A percentile compares a stretch with the other conserved stretches of the same genome.
Conservation (phyloP, 2,329 filamentous ascomycete species). For the Apiospora pterosperma region DNA sequence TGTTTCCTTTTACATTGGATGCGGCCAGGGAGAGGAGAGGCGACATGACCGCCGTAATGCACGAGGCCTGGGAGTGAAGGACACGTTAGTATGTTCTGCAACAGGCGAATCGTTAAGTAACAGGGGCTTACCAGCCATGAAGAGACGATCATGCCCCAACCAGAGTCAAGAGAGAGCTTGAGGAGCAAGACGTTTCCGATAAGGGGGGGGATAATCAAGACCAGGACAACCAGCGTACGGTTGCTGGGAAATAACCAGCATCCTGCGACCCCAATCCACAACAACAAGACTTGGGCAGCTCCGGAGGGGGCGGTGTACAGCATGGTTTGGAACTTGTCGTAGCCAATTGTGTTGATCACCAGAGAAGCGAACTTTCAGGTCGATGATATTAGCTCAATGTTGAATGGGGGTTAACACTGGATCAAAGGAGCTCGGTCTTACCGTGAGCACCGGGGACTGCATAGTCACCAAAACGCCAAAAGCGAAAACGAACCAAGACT, state of each 20-base stretch:
- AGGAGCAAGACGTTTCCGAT: slow-evolving; percentile 41
- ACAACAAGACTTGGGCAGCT: slow-evolving; percentile 40
- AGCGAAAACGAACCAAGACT: slow-evolving; percentile 40
- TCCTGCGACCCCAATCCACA: slow-evolving; percentile 42
- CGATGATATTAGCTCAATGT: background rate
- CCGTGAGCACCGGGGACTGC: slow-evolving; percentile 41
- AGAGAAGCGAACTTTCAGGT: slow-evolving; percentile 42
- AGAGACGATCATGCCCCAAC: slow-evolving; percentile 45
- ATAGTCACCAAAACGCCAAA: slow-evolving; percentile 45
- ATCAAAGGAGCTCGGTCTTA: slow-evolving; percentile 10
- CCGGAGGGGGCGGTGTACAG: slow-evolving; percentile 45
- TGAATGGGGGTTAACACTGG: background rate
- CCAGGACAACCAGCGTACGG: slow-evolving; percentile 35
- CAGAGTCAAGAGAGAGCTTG: slow-evolving; percentile 32
- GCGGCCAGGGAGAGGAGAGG: slow-evolving; percentile 40
- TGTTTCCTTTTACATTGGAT: slow-evolving; percentile 50
- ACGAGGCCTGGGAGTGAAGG: slow-evolving; percentile 29
- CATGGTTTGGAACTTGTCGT: slow-evolving; percentile 40
- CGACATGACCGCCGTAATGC: slow-evolving; percentile 38
- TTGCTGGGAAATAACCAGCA: slow-evolving; percentile 36
- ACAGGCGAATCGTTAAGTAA: background rate
- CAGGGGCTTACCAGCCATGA: slow-evolving; percentile 37
- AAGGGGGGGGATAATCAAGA: slow-evolving; percentile 37
- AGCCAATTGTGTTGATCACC: slow-evolving; percentile 44
- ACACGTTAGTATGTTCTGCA: background rate